phyloP scores from a whole-genome alignment of 176 grass and related monocot species.

The Rhynchospora pubera region DNA sequence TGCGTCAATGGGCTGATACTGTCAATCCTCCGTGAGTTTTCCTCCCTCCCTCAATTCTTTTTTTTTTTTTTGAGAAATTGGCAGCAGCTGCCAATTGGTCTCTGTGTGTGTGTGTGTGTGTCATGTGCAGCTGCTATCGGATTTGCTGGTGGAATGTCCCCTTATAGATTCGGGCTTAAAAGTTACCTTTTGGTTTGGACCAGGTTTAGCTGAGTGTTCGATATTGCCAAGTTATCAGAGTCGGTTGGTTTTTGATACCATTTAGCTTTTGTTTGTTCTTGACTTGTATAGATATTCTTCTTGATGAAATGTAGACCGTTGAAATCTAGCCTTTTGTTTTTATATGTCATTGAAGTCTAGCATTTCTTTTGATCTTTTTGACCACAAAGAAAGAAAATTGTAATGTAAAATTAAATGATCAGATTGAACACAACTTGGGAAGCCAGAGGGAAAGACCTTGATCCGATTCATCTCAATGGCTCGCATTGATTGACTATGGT shows the following conservation, averaged over 20 bases:
- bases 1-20: conserved; percentile 92
- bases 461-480: not conserved
- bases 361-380: not conserved
- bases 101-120: too few species aligned
- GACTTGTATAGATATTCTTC: not conserved
- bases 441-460: not conserved
- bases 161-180: not conserved
- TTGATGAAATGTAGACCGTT: not conserved
- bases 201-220: not conserved
- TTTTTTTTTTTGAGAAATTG: too few species aligned
- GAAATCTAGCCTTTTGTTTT: not conserved
- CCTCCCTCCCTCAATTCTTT: not conserved
- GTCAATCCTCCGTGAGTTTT: conserved; percentile 73
- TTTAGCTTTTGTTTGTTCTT: not conserved
- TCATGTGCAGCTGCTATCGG: not conserved
- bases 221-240: not conserved
- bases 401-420: not conserved
- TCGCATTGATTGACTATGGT: not conserved
- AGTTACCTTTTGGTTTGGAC: not conserved
- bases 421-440: not conserved
- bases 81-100: too few species aligned
- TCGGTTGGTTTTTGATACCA: not conserved
- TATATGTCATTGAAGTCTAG: not conserved
- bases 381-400: not conserved
- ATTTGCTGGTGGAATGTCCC: not conserved